Base-by-base conservation (phyloP, 2,329 filamentous ascomycete species). In the Pezicula radicicola region DNA sequence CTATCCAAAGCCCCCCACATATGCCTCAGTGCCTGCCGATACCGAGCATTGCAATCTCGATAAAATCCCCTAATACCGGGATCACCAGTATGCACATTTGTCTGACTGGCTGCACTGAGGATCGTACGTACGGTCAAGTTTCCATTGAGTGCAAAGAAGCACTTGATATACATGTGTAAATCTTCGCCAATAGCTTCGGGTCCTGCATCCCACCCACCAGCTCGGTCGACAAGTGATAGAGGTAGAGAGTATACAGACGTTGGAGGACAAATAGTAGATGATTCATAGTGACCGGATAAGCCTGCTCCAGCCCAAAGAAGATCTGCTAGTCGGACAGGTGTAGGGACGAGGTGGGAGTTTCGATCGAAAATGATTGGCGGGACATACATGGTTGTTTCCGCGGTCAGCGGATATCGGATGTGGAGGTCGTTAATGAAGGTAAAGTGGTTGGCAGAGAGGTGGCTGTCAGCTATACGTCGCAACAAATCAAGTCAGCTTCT, bases 101-200 rank as follows among this genome's bases (percentile, higher is more conserved):
- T 88, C 66, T 89, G 86, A 69, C 85, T 89, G 52, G 88, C 84
- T 2, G 87, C 85, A 55, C 83, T 85, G 59, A 85, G 72, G 28
- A 90, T 76, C 3, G 85, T 81, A 46, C 79, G 77, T 44, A 80
- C 79, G 12, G 83, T 83, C 49, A 89, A 65, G 63, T 88, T 83
- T 3, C 87, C 87, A 55, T 86, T 87, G 16, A 88, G 77, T 1
- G 85, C 83, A 58, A 89, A 89, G 72, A 89, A 89, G 66, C 85
- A 89, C 73, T 89, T 89, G 56, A 89, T 75, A 64, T 87, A 87
- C 87, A 89, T 89, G 71, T 90, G 87, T 63, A 89, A 69, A 63
- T 89, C 87, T 68, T 90, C 87, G 41, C 87, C 87, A 59, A 90
- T 89, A 18, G 87, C 85, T 55, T 88, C 85, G 1, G 81, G 76